Conservation (phyloP, 345 rosid species). For the Gossypium rotundifolium region DNA sequence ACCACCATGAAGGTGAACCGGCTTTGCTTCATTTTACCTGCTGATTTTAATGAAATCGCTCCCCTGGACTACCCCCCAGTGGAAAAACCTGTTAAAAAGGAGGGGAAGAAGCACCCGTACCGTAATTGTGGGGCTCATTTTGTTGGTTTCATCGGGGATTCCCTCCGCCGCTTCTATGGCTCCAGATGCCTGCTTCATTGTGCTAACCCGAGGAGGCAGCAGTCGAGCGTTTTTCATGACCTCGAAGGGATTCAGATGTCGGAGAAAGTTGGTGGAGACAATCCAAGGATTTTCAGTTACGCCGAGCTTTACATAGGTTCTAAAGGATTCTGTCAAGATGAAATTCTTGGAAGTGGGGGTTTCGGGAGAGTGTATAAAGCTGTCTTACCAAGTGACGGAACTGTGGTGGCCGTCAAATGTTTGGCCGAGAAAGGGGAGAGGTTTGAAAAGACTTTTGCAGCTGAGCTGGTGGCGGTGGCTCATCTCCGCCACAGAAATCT, state of each 20-base stretch:
- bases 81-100: background rate
- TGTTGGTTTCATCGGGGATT: constrained; percentile 30
- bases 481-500: constrained; percentile 93
- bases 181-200: constrained; percentile 34
- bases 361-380: constrained; percentile 83
- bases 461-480: constrained; percentile 88
- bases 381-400: constrained; percentile 77
- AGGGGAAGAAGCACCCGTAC: constrained; percentile 18
- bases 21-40: constrained; percentile 60
- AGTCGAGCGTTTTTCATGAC: constrained; percentile 43
- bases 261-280: constrained; percentile 67
- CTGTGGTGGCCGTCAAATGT: constrained; percentile 84
- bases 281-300: constrained; percentile 85
- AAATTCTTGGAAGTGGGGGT: constrained; percentile 89
- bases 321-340: constrained; percentile 59
- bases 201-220: constrained; percentile 13
- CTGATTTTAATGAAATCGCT: constrained; percentile 43
- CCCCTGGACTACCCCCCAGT: constrained; percentile 16
- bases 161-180: constrained; percentile 35
- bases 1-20: constrained; percentile 38
- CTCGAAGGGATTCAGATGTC: constrained; percentile 75
- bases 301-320: constrained; percentile 91
- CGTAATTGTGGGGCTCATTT: constrained; percentile 50
- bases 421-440: constrained; percentile 85
- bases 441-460: constrained; percentile 89